Base-by-base conservation (phyloP, 257 asterid species). In the Lycium ferocissimum region DNA sequence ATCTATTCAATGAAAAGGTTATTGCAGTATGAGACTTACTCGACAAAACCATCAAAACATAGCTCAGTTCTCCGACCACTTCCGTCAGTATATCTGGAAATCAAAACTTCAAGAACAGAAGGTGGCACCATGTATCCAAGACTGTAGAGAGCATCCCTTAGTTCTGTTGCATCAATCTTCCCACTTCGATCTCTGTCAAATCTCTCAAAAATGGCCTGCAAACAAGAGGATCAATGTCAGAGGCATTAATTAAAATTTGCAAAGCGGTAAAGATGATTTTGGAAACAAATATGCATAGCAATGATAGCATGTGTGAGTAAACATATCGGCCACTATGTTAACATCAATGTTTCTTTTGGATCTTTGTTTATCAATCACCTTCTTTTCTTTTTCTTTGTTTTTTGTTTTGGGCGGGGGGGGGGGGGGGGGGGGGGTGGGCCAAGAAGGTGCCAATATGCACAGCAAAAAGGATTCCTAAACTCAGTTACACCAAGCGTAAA, bases 151-250 rank as follows among this genome's bases (percentile, higher is more conserved):
- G 95, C 97, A 83, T 92, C 96, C 89, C 94, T 91, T 89, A 95
- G 88, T 89, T 95, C 98, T 84, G 85, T 81, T 69, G 91, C 88
- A 90, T 95, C 98, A 82, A 95, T 94, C 83, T 87, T 95, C 71
- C 98, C 97, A 79, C 98, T 93, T 61, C 93, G 86, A 87, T 95
- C 98, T 89, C 92, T 90, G 72, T 95, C 98, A 83, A 92, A 93
- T 88, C 94, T 88, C 89, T 92, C 97, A 86, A 94, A 94, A 56
- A 92, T 92, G 17, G 88, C 94, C 98, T 94, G 82, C 57, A 88
- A 85, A 47, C 33, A 45, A 57, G 65, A 78, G 82, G 65, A 78
- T 78, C 47, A 78, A 53, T 8, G 17, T 53, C 65, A 53, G 15
- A 53, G 14, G 40, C 49, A 78, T 4, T 26, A 78, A 33, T 20